Evolutionary conservation across 495 filamentous ascomycete genomes (phyloP).

Genomic region (Ramalina intermedia): DNA sequence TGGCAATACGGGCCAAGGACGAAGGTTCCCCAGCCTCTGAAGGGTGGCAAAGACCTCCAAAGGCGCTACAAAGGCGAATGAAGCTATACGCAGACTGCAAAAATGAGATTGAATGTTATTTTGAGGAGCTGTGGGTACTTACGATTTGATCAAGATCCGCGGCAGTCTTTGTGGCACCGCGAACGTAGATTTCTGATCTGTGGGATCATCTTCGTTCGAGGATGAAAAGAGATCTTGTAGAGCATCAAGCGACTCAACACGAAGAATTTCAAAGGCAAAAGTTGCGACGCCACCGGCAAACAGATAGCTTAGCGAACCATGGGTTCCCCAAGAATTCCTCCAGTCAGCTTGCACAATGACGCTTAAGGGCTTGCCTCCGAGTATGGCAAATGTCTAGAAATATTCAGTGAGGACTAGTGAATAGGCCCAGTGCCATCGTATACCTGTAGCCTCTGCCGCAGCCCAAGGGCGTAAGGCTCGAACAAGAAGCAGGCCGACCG

Average conservation of each 20-base stretch:
- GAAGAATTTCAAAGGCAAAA: background rate
- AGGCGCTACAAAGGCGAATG: slow-evolving; percentile 29
- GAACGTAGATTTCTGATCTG: too few species aligned
- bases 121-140: background rate
- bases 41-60: slow-evolving; percentile 34
- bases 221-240: too few species aligned
- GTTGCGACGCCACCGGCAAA: slow-evolving; percentile 33
- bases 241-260: too few species aligned
- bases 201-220: too few species aligned
- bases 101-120: background rate
- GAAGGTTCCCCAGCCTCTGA: slow-evolving; percentile 31
- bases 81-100: slow-evolving; percentile 6
- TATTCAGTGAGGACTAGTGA: background rate
- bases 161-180: too few species aligned
- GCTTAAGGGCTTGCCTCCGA: slow-evolving; percentile 26
- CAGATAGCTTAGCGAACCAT: slow-evolving; percentile 26
- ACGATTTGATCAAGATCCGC: background rate
- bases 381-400: slow-evolving; percentile 32
- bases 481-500: slow-evolving; percentile 29
- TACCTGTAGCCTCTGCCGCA: slow-evolving; percentile 35
- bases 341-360: slow-evolving; percentile 27
- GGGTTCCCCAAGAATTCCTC: background rate
- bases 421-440: too few species aligned
- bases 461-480: slow-evolving; percentile 29
- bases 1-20: slow-evolving; percentile 13